A percentile compares a stretch with the other conserved stretches of the same genome.
phyloP scores from a whole-genome alignment of 305 asterid species.

The Plantago lanceolata region DNA sequence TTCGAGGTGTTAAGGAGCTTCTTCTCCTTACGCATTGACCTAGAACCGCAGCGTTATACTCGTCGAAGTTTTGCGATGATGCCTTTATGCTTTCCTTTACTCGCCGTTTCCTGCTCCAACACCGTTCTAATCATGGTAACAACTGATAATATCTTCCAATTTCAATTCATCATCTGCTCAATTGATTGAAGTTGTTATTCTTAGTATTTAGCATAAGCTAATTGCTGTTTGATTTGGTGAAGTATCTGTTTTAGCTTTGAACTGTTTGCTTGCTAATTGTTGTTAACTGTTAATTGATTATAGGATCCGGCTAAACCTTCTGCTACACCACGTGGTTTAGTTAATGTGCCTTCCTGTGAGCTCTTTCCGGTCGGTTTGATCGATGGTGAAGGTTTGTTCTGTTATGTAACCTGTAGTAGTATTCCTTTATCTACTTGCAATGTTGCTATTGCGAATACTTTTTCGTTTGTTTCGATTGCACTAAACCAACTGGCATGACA shows the following conservation, averaged over 20 bases:
- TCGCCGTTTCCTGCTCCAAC: conserved; percentile 71
- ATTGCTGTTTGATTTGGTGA: background rate
- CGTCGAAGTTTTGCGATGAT: too few relatives aligned
- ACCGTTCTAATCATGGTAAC: conserved; percentile 56
- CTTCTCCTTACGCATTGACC: too few relatives aligned
- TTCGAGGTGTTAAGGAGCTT: too few relatives aligned
- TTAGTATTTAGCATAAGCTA: too few relatives aligned
- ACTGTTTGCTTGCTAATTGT: background rate
- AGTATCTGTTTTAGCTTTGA: background rate
- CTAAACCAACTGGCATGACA: too few relatives aligned
- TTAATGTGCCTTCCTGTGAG: conserved; percentile 48
- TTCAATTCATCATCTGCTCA: background rate
- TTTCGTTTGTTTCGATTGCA: too few relatives aligned
- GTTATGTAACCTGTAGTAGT: background rate
- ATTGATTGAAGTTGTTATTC: background rate
- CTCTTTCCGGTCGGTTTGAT: conserved; percentile 69
- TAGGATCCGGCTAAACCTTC: conserved; percentile 64
- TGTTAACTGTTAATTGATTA: background rate
- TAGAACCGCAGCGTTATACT: too few relatives aligned
- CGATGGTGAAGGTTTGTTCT: conserved; percentile 46
- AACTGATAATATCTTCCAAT: background rate
- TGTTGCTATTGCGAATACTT: too few relatives aligned
- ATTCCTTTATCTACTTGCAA: background rate
- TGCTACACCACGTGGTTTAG: conserved; percentile 70
- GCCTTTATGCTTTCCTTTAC: too few relatives aligned